phyloP scores from a whole-genome alignment of 331 rosid species.

The Acacia concinna region DNA sequence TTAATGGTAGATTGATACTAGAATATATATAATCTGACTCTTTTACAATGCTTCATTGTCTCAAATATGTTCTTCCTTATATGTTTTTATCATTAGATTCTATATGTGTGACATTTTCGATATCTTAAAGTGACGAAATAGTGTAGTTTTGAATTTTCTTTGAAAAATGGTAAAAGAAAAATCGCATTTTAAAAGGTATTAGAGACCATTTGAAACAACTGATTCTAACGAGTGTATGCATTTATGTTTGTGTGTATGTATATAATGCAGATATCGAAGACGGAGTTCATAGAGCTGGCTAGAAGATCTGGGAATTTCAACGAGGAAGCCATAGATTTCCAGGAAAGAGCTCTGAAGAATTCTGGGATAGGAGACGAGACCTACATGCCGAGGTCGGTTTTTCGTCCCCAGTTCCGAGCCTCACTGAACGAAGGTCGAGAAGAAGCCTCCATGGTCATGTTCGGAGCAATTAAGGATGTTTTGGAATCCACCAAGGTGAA shows the following conservation, averaged over 20 bases:
- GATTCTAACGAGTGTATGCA: neutral
- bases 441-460: slow-evolving; percentile 56
- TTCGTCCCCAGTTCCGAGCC: slow-evolving; percentile 34
- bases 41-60: neutral
- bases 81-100: too few species aligned
- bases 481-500: slow-evolving; percentile 46
- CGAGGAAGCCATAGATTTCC: slow-evolving; percentile 48
- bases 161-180: too few species aligned
- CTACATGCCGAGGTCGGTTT: slow-evolving; percentile 53
- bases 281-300: slow-evolving; percentile 58
- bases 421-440: slow-evolving; percentile 50
- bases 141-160: neutral
- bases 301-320: slow-evolving; percentile 58
- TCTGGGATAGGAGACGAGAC: slow-evolving; percentile 64
- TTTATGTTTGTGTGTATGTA: too few species aligned
- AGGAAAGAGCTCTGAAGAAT: slow-evolving; percentile 49
- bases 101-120: neutral
- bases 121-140: neutral
- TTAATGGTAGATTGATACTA: neutral
- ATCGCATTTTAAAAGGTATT: neutral
- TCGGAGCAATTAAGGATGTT: slow-evolving; percentile 55
- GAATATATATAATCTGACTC: too few species aligned
- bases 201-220: neutral
- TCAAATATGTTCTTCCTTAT: neutral
- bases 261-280: slow-evolving; percentile 53